Evolutionary conservation across 2,329 filamentous ascomycete genomes (phyloP), one percentile per base, ranked within the genome.

Genomic region (Pseudogymnoascus sp.): DNA sequence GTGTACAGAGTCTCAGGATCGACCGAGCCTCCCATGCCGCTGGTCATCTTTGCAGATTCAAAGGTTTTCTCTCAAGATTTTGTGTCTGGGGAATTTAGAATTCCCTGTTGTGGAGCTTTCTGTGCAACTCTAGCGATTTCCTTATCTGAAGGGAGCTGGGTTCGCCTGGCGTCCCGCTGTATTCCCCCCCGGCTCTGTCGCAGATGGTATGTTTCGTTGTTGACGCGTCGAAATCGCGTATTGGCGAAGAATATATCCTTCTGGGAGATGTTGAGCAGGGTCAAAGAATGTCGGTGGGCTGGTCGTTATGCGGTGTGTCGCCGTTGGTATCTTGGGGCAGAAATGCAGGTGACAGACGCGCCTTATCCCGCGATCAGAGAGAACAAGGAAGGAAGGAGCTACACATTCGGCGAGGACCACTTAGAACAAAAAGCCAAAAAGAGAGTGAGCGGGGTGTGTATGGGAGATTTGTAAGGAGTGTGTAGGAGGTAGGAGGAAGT

Each of bases 1-100:
- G 90, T 95, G 75, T 97, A 99, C 60, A 97, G 81, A 64, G 87
- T 84, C 76, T 95, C 91, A 3, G 94, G 94, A 75, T 97, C 93
- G 60, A 90, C 81, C 34, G 79, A 77, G 61, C 80, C 80, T 67
- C 78, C 77, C 73, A 70, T 72, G 63, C 65, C 67, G 62, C 70
- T 66, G 61, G 69, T 66, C 70, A 71, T 71, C 22, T 57, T 67
- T 60, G 30, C 41, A 54, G 41, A 43, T n/a, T 61, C 60, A 47
- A 47, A 28, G 41, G n/a, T 43, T 47, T 39, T 39, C 28, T 18
- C 41, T 47, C 41, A 9, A 7, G 41, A 47, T 47, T 47, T 47
- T 47, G 41, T 47, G 41, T 47, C 41, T n/a, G 11, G 41, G 37
- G 41, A 22, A 22, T 47, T 25, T 47, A 28, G 20, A 47, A 47